A percentile compares a stretch with the other conserved stretches of the same genome.
Conservation (phyloP, 164 flowering plant genomes). For the Magnolia officinalis region DNA sequence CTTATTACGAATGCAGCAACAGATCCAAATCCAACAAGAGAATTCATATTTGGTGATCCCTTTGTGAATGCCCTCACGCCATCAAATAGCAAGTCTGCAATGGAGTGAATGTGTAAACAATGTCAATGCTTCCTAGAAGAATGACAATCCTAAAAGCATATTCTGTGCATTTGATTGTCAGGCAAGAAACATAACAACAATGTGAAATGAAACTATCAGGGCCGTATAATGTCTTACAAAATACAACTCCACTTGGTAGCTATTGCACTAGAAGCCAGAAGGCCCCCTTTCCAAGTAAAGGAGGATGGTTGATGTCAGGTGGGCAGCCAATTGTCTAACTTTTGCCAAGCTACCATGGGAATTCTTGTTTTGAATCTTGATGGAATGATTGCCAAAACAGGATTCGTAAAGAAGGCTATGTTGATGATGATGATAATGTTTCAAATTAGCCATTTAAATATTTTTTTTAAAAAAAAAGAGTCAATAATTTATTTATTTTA, state of each 20-base stretch:
- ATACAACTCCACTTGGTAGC: not conserved
- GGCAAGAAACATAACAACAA: not conserved
- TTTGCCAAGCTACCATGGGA: not conserved
- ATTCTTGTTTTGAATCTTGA: not conserved
- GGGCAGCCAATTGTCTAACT: not conserved
- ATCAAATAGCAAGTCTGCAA: conserved; percentile 75
- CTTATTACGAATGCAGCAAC: conserved; percentile 83
- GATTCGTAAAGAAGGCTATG: not conserved
- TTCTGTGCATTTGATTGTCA: not conserved
- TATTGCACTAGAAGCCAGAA: not conserved
- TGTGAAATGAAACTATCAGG: not conserved
- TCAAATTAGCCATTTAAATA: too few relatives aligned
- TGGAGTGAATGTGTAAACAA: not conserved
- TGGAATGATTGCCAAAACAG: not conserved
- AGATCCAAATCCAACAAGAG: conserved; percentile 94
- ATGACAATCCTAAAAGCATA: not conserved
- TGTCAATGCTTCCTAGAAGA: not conserved
- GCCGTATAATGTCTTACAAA: not conserved
- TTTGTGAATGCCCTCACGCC: conserved; percentile 71
- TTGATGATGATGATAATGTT: not conserved
- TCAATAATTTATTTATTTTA: too few relatives aligned
- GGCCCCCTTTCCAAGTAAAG: not conserved
- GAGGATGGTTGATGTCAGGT: not conserved
- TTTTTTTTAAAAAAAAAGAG: too few relatives aligned
- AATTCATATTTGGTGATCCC: conserved; percentile 96